phyloP scores from a whole-genome alignment of 2,329 filamentous ascomycete genomes.

The Zelopaecilomyces penicillatus region DNA sequence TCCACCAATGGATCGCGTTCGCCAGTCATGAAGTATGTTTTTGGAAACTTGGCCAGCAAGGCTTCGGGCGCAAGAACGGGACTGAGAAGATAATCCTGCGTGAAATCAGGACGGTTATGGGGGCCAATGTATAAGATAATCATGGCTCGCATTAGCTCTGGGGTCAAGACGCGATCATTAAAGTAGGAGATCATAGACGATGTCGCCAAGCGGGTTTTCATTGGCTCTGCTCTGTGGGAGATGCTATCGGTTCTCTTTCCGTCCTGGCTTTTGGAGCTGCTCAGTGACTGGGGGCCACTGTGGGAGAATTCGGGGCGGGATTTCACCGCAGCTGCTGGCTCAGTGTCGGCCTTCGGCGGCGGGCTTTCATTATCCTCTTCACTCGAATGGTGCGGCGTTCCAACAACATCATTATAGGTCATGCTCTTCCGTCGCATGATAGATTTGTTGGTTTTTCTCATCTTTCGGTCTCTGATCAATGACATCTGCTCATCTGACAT shows the following conservation, averaged over 20 bases:
- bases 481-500: constrained; percentile 99
- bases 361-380: constrained; percentile 51
- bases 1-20: constrained; percentile 94
- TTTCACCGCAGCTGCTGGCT: constrained; percentile 21
- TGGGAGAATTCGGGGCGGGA: constrained; percentile 41
- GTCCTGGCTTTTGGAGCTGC: constrained; percentile 10
- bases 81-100: constrained; percentile 81
- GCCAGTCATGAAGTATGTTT: constrained; percentile 87
- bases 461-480: constrained; percentile 74
- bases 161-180: constrained; percentile 86
- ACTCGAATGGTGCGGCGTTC: constrained; percentile 74
- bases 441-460: constrained; percentile 66
- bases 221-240: constrained; percentile 47
- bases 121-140: constrained; percentile 96
- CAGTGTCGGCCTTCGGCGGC: constrained; percentile 21
- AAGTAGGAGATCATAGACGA: constrained; percentile 98
- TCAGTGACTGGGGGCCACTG: constrained; percentile 29
- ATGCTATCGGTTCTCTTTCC: constrained; percentile 17
- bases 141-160: constrained; percentile 99
- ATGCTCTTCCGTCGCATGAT: constrained; percentile 79
- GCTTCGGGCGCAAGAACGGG: constrained; percentile 83
- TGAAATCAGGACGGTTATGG: constrained; percentile 86
- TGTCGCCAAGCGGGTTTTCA: constrained; percentile 83
- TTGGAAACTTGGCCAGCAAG: constrained; percentile 79
- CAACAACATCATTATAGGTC: constrained; percentile 77